Percentiles rank a stretch among this genome's conserved stretches.
Evolutionary conservation across 2,329 filamentous ascomycete genomes (phyloP).

Genomic region (Ophiostoma sp.): DNA sequence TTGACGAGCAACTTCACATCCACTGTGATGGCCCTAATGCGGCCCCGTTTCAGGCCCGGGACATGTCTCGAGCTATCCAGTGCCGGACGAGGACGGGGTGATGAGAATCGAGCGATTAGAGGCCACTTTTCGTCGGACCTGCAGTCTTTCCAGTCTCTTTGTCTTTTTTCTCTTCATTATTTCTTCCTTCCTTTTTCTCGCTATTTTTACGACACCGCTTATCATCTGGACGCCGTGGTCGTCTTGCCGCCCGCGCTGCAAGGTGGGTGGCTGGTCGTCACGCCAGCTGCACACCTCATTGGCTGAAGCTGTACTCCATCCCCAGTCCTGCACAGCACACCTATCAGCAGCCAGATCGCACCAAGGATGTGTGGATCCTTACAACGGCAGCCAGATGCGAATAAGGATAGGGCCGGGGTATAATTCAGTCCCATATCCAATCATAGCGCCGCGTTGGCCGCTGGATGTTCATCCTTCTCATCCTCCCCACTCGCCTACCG

Average conservation of each 20-base stretch:
- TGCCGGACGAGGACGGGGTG: conserved; percentile 16
- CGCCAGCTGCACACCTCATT: conserved; percentile 36
- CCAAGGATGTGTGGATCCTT: conserved; percentile 26
- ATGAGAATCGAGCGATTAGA: conserved; percentile 11
- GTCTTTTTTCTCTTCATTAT: no score
- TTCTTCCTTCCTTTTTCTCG: no score
- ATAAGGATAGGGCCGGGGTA: conserved; percentile 18
- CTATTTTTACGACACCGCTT: conserved; percentile 4
- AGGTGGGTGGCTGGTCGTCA: conserved; percentile 39
- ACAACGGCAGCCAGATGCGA: conserved; percentile 21
- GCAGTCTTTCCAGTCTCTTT: no score
- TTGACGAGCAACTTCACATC: neutral
- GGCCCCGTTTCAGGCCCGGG: conserved; percentile 21
- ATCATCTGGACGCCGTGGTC: neutral
- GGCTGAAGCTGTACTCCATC: conserved; percentile 28
- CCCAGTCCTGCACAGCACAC: conserved; percentile 17
- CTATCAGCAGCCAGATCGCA: conserved; percentile 34
- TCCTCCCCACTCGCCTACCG: conserved; percentile 16
- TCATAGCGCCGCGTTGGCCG: conserved; percentile 21
- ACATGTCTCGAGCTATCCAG: conserved; percentile 2
- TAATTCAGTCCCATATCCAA: conserved; percentile 19
- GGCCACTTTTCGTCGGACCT: no score
- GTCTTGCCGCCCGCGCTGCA: conserved; percentile 42
- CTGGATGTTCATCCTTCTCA: conserved; percentile 12
- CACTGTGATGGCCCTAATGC: conserved; percentile 18